Evolutionary conservation across 2,329 filamentous ascomycete genomes (phyloP).

Genomic region (Trichoderma koningii): DNA sequence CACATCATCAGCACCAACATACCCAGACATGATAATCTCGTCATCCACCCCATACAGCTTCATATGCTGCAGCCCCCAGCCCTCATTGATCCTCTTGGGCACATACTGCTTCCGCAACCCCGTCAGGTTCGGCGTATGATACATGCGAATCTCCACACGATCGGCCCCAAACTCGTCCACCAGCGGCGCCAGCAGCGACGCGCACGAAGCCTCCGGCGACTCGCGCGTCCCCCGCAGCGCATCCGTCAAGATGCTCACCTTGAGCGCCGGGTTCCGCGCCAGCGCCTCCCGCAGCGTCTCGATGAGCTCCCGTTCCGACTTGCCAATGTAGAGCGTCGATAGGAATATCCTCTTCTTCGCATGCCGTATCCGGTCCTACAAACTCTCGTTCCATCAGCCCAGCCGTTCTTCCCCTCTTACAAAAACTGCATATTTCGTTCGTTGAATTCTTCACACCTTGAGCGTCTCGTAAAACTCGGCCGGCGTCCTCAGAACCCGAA

Average conservation of each 20-base stretch:
- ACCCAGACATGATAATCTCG: slow-evolving; percentile 91
- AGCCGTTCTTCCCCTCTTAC: neutral
- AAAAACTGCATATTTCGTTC: too few relatives aligned
- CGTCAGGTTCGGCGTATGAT: slow-evolving; percentile 93
- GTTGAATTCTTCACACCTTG: slow-evolving; percentile 60
- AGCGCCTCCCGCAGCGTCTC: slow-evolving; percentile 75
- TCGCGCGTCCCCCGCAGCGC: slow-evolving; percentile 89
- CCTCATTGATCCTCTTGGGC: slow-evolving; percentile 91
- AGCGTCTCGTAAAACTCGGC: slow-evolving; percentile 88
- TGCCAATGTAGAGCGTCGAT: slow-evolving; percentile 96
- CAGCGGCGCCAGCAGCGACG: slow-evolving; percentile 83
- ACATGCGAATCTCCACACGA: slow-evolving; percentile 93
- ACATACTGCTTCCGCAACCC: slow-evolving; percentile 81
- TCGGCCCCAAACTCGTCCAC: slow-evolving; percentile 79
- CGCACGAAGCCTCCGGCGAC: slow-evolving; percentile 80
- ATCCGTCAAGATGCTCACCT: slow-evolving; percentile 88
- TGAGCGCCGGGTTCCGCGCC: slow-evolving; percentile 70
- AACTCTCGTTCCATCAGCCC: slow-evolving; percentile 12
- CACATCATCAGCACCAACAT: slow-evolving; percentile 34
- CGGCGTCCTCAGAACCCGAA: slow-evolving; percentile 77
- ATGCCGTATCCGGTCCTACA: slow-evolving; percentile 73
- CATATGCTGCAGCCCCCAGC: slow-evolving; percentile 98
- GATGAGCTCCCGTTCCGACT: slow-evolving; percentile 87
- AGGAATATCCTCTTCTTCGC: slow-evolving; percentile 83
- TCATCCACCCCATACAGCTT: slow-evolving; percentile 96